Evolutionary conservation across 495 filamentous ascomycete genomes (phyloP).

Genomic region (Cercophora sp.): DNA sequence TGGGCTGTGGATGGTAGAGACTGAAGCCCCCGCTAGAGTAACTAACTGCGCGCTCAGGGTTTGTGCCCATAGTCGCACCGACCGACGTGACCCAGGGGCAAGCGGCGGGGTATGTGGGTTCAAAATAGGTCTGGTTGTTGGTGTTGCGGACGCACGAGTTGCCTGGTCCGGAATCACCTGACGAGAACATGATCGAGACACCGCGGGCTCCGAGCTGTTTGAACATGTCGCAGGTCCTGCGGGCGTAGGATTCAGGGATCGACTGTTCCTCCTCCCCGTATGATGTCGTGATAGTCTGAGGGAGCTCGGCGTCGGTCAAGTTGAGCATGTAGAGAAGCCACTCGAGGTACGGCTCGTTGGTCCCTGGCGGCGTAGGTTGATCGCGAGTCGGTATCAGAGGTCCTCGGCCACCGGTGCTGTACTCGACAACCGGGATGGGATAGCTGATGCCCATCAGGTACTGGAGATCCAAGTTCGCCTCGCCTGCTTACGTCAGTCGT

Average conservation of each 20-base stretch:
- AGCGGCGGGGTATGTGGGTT: conserved; percentile 45
- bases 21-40: conserved; percentile 61
- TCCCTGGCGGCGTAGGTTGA: conserved; percentile 46
- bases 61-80: conserved; percentile 58
- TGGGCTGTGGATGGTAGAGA: conserved; percentile 57
- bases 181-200: conserved; percentile 69
- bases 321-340: conserved; percentile 57
- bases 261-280: conserved; percentile 82
- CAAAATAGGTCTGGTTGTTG: conserved; percentile 62
- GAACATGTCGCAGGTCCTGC: conserved; percentile 65
- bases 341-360: conserved; percentile 76
- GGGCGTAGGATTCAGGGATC: conserved; percentile 63
- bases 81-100: conserved; percentile 76
- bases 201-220: conserved; percentile 67
- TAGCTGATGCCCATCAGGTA: conserved; percentile 54
- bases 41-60: conserved; percentile 58
- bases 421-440: conserved; percentile 37
- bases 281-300: conserved; percentile 70
- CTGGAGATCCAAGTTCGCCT: conserved; percentile 77
- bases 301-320: conserved; percentile 47
- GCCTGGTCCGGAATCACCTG: conserved; percentile 71
- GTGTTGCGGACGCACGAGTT: conserved; percentile 65
- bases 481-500: too few relatives aligned
- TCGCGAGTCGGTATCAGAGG: conserved; percentile 57
- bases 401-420: conserved; percentile 41